phyloP scores from a whole-genome alignment of 345 rosid genomes.

The Gynandropsis gynandra region DNA sequence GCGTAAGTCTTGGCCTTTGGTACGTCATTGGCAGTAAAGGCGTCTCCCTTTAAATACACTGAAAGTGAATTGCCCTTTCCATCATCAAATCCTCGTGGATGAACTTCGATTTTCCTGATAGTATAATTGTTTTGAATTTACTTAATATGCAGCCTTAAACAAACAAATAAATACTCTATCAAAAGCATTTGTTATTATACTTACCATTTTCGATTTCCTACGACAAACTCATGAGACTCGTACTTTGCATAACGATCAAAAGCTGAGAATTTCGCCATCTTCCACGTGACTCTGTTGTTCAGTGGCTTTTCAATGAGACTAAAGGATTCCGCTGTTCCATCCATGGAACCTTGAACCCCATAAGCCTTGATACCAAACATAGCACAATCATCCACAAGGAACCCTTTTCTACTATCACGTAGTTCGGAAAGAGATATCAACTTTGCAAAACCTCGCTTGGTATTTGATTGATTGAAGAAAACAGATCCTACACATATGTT shows the following conservation, averaged over 20 bases:
- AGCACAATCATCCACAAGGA: slow-evolving; percentile 19
- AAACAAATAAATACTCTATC: not conserved
- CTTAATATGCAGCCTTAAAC: not conserved
- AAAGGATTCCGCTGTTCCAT: slow-evolving; percentile 20
- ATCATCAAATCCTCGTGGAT: slow-evolving; percentile 9
- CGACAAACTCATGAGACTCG: slow-evolving; percentile 20
- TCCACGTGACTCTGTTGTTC: slow-evolving; percentile 26
- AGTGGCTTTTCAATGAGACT: slow-evolving; percentile 19
- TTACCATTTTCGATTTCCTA: slow-evolving; percentile 24
- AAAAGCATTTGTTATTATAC: not conserved
- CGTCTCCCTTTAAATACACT: slow-evolving; percentile 16
- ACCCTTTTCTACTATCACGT: slow-evolving; percentile 4
- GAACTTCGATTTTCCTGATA: slow-evolving; percentile 19
- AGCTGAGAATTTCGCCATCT: slow-evolving; percentile 18
- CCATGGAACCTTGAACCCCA: not conserved
- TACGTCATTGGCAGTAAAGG: slow-evolving; percentile 8
- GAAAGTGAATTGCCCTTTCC: slow-evolving; percentile 16
- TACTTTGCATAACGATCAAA: not conserved
- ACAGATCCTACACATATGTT: not conserved
- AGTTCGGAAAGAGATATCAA: slow-evolving; percentile 11
- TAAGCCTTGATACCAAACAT: slow-evolving; percentile 20
- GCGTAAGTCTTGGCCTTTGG: slow-evolving; percentile 1
- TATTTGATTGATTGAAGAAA: not conserved
- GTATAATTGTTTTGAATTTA: slow-evolving; percentile 1
- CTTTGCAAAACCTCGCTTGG: not conserved